Base-by-base conservation (phyloP, 2,329 filamentous ascomycete genomes). In the Apiospora koreana region DNA sequence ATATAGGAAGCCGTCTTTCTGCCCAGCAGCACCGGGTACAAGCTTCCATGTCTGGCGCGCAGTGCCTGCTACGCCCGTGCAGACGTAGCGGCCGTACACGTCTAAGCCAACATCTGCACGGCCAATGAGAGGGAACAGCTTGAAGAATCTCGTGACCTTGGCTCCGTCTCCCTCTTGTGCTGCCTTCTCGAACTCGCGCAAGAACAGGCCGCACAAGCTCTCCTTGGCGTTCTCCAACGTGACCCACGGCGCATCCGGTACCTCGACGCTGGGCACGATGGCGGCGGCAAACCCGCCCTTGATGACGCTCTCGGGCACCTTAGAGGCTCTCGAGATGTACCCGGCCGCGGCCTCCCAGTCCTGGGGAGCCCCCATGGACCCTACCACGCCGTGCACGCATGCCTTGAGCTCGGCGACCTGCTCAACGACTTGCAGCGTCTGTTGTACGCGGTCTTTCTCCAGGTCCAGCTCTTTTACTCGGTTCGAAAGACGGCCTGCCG, bases 311-410 rank as follows among this genome's bases (percentile, higher is more conserved):
- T 91, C 87, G 0, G 95, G 95, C 16, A 99, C 91, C 74, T 92
- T 91, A 71, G 91, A 91, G 8, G 96, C 95, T 62, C 95, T 89
- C 73, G 93, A 90, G 71, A 99, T 87, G 80, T 98, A 98, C 65
- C 89, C 93, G 1, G 96, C 96, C 3, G 96, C 96, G 3, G 94
- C 96, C 81, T 99, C 96, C 96, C 96, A 99, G 83, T 99, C 96
- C 81, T 99, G 96, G 54, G 96, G 94, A 5, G 95, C 95, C 43
- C 95, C 96, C 96, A 99, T 99, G 71, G 93, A 97, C 23, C 95
- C 96, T 35, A 95, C 91, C 14, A 98, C 95, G 58, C 96, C 96
- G 71, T 98, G 90, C 45, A 98, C 94, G 79, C 96, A 99, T 10
- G 96, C 93, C 83, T 98, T 98, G 74, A 99, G 91, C 85, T 99